phyloP scores from a whole-genome alignment of 2,329 filamentous ascomycete genomes.

The Ceratocystiopsis sp. region DNA sequence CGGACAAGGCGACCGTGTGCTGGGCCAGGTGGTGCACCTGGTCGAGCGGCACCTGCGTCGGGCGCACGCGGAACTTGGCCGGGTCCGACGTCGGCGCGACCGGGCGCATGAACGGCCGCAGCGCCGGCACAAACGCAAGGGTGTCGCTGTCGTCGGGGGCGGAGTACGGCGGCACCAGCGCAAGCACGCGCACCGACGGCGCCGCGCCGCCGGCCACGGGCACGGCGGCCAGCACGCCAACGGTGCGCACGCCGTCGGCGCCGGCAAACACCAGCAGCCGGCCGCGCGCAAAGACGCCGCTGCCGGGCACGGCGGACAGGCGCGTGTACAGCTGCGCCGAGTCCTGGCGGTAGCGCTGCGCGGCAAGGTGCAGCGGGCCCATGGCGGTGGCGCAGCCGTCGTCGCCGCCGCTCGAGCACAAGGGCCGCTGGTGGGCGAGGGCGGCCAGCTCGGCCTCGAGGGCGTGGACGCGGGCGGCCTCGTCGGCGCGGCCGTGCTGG shows the following conservation, averaged over 20 bases:
- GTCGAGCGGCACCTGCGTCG: constrained; percentile 50
- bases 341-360: constrained; percentile 63
- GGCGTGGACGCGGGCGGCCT: constrained; percentile 84
- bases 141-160: constrained; percentile 68
- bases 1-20: constrained; percentile 20
- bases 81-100: constrained; percentile 39
- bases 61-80: constrained; percentile 50
- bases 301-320: constrained; percentile 58
- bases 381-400: constrained; percentile 65
- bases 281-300: constrained; percentile 58
- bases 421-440: constrained; percentile 53
- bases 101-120: constrained; percentile 46
- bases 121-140: constrained; percentile 61
- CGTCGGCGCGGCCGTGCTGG: constrained; percentile 81
- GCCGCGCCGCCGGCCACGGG: constrained; percentile 33
- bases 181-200: constrained; percentile 61
- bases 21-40: constrained; percentile 77
- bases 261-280: constrained; percentile 64
- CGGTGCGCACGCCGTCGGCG: constrained; percentile 66
- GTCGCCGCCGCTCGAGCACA: constrained; percentile 31
- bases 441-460: constrained; percentile 85
- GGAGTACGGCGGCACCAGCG: constrained; percentile 52
- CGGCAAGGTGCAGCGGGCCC: constrained; percentile 63
- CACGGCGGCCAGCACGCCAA: constrained; percentile 48
- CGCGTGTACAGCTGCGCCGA: constrained; percentile 66